A percentile compares a stretch with the other conserved stretches of the same genome.
Conservation (phyloP, 305 asterid genomes). For the Solanum hybrid region DNA sequence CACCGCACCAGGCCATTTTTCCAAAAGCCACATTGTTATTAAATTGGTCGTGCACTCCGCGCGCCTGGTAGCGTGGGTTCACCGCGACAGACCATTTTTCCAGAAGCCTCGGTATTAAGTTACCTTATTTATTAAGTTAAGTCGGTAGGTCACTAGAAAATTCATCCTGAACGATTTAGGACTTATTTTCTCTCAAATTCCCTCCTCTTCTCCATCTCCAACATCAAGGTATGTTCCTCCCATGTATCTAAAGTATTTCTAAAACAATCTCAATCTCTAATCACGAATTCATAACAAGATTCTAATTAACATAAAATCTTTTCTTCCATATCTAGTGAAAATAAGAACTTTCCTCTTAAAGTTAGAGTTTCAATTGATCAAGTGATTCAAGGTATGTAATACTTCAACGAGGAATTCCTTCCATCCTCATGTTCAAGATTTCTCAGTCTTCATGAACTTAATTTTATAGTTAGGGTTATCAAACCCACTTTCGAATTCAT, state of each 20-base stretch:
- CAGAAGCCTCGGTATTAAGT: not conserved
- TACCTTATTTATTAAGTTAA: not conserved
- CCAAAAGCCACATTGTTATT: accelerated
- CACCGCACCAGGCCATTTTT: not conserved
- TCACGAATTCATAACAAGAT: no score
- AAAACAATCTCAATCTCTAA: no score
- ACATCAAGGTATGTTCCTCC: not conserved
- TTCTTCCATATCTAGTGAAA: not conserved
- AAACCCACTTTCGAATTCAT: not conserved
- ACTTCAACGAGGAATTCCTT: not conserved
- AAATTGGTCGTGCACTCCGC: not conserved
- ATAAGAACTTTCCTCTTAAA: not conserved
- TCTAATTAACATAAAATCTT: not conserved
- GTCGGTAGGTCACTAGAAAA: not conserved
- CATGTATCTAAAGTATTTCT: not conserved
- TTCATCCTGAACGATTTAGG: not conserved
- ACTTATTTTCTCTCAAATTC: not conserved
- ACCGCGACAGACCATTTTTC: not conserved
- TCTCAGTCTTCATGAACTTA: not conserved
- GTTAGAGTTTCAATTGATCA: not conserved
- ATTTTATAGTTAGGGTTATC: not conserved
- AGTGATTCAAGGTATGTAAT: not conserved
- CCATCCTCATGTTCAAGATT: not conserved
- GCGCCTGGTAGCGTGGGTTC: not conserved
- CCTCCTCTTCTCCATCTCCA: not conserved